Evolutionary conservation across 2,329 filamentous ascomycete species (phyloP).

Genomic region (Fusarium beomiforme): DNA sequence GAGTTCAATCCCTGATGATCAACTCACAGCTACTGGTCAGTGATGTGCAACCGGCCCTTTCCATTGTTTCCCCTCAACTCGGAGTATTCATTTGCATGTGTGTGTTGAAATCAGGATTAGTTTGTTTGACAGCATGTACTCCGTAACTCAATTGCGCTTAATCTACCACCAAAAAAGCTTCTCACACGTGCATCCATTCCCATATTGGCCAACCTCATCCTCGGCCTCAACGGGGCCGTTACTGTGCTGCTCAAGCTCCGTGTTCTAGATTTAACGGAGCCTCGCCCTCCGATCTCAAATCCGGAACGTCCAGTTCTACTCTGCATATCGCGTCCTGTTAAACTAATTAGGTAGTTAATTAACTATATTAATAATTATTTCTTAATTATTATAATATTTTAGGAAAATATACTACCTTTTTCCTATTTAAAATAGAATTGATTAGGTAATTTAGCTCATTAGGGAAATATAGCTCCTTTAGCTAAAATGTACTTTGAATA

Average conservation of each 20-base stretch:
- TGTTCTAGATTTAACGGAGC: conserved; percentile 7
- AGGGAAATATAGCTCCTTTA: too few species aligned
- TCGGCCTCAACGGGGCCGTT: neutral
- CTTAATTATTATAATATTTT: too few species aligned
- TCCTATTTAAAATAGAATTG: too few species aligned
- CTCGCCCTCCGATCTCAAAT: conserved; percentile 11
- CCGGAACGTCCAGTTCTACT: neutral
- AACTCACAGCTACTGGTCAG: neutral
- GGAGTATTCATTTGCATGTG: neutral
- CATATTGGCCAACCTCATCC: neutral
- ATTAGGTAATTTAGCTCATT: too few species aligned
- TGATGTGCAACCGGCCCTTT: neutral
- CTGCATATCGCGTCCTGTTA: too few species aligned
- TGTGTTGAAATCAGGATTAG: neutral
- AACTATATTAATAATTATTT: too few species aligned
- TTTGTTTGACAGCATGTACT: neutral
- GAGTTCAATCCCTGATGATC: neutral
- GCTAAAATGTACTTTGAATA: too few species aligned
- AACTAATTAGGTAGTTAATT: too few species aligned
- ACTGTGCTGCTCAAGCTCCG: neutral
- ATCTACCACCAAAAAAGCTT: neutral
- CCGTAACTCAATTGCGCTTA: neutral
- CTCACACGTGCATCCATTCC: neutral
- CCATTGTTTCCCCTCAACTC: neutral
- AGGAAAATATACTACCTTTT: too few species aligned